A percentile compares a stretch with the other conserved stretches of the same genome.
Evolutionary conservation across 257 asterid genomes (phyloP).

Genomic region (Orobanche coerulescens): DNA sequence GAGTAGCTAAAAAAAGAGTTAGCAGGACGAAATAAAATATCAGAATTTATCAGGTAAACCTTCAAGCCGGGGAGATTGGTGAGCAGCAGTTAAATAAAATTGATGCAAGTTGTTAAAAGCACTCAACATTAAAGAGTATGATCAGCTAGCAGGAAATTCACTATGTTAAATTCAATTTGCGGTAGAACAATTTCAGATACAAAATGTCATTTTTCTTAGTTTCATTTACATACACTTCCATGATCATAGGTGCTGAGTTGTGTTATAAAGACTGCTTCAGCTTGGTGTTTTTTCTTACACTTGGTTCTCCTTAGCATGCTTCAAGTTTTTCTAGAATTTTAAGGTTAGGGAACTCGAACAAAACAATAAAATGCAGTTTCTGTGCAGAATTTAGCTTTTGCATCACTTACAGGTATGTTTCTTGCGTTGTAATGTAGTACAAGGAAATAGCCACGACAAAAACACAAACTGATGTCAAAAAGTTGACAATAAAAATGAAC

Average conservation of each 20-base stretch:
- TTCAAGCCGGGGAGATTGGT: too few species aligned
- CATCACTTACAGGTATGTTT: slow-evolving; percentile 74
- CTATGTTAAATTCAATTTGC: too few species aligned
- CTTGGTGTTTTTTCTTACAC: too few species aligned
- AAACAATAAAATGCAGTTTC: too few species aligned
- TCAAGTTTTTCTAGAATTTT: not conserved
- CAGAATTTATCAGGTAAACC: too few species aligned
- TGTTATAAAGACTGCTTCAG: too few species aligned
- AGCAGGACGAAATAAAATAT: not conserved
- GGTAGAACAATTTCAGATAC: not conserved
- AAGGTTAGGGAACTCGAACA: too few species aligned
- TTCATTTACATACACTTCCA: slow-evolving; percentile 7
- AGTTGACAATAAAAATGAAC: slow-evolving; percentile 78
- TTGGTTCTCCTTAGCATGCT: too few species aligned
- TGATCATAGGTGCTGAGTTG: too few species aligned
- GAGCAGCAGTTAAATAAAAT: too few species aligned
- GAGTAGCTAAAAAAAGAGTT: slow-evolving; percentile 44
- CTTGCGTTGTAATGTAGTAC: slow-evolving; percentile 64
- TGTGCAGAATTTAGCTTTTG: slow-evolving; percentile 4
- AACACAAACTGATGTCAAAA: slow-evolving; percentile 63
- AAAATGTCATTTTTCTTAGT: not conserved
- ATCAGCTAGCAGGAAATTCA: not conserved
- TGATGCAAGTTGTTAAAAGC: not conserved
- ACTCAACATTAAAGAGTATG: not conserved
- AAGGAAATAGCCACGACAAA: slow-evolving; percentile 72